These are phyloP conservation scores for Warburgia ugandensis DNA, from an alignment of 164 flowering plant species.

Conservation along the genomic window DNA sequence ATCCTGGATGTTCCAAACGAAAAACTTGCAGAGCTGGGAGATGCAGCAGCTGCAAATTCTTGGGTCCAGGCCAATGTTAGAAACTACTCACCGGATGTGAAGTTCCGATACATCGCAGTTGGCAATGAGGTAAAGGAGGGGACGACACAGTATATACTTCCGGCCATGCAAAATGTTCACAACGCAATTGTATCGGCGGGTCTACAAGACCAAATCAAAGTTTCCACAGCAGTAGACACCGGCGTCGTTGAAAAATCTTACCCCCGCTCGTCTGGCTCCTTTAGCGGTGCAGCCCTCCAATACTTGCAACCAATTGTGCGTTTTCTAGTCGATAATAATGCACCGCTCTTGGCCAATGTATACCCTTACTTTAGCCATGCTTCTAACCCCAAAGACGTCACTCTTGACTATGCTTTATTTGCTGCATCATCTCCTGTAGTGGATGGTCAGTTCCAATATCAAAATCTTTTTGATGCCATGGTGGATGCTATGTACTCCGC, in stretches of 20 bases:
- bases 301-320: slow-evolving; percentile 5
- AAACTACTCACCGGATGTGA: slow-evolving; percentile 1
- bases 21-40: too few species aligned
- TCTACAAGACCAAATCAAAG: too few species aligned
- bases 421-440: slow-evolving; percentile 1
- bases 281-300: neutral
- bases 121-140: slow-evolving; percentile 9
- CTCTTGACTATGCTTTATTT: slow-evolving; percentile 24
- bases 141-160: slow-evolving; percentile 1
- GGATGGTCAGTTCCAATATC: neutral
- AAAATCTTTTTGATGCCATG: slow-evolving; percentile 8
- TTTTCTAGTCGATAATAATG: slow-evolving; percentile 5
- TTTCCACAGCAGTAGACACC: slow-evolving; percentile 5
- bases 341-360: slow-evolving; percentile 28
- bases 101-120: slow-evolving; percentile 1
- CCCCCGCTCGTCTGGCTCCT: slow-evolving; percentile 27
- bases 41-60: too few species aligned
- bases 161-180: too few species aligned
- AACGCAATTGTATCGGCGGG: too few species aligned
- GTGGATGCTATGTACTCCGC: slow-evolving; percentile 3
- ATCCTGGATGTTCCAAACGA: too few species aligned
- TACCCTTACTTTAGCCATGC: slow-evolving; percentile 29
- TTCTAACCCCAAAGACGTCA: slow-evolving; percentile 2
- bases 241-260: slow-evolving; percentile 14
- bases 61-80: neutral